Evolutionary conservation across 1,139 yeast genomes (phyloP), one percentile per base, ranked within the genome.

Genomic region (Hyphopichia wangnamkhiaoensis): DNA sequence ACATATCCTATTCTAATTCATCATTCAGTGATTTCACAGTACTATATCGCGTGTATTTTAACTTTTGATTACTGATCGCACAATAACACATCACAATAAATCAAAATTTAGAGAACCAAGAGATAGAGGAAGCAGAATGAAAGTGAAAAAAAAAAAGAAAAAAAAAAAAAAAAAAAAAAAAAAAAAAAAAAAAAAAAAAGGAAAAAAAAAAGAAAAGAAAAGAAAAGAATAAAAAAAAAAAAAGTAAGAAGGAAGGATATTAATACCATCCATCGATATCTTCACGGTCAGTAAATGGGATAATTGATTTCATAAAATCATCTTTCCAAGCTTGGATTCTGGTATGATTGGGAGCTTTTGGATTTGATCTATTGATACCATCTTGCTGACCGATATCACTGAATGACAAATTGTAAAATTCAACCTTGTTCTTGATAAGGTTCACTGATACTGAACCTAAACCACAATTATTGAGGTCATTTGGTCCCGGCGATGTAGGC

Each of bases 231-330:
- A 21, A 21, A 21, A 21, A 21, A 10, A 21, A 21, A 21, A 21
- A 21, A 21, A 5, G n/a, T 21, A 7, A 21, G 7, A 21, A 21
- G 10, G 10, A 21, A 21, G 13, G n/a, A n/a, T 10, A 14, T 48
- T 44, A 63, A 34, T 53, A 54, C 75, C 76, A 71, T 6, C 76
- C 75, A 24, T 66, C 68, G 23, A 54, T 44, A 41, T 54, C 55
- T 45, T 71, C 76, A 14, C 49, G 50, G 21, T 59, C 58, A n/a
- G 65, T 52, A 40, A 68, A 63, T 4, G 64, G 63, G n/a, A 61
- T 40, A 10, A 68, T 51, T 2, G 41, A 37, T 19, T 46, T 47
- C 37, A 50, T 45, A 34, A 66, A 56, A 5, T 63, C 66, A 18
- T 42, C 41, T 34, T 53, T 58, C 75, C 75, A 71, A 29, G 46